Base-by-base conservation (phyloP, 768 basidiomycete genomes). In the Guyanaporus albipodus region DNA sequence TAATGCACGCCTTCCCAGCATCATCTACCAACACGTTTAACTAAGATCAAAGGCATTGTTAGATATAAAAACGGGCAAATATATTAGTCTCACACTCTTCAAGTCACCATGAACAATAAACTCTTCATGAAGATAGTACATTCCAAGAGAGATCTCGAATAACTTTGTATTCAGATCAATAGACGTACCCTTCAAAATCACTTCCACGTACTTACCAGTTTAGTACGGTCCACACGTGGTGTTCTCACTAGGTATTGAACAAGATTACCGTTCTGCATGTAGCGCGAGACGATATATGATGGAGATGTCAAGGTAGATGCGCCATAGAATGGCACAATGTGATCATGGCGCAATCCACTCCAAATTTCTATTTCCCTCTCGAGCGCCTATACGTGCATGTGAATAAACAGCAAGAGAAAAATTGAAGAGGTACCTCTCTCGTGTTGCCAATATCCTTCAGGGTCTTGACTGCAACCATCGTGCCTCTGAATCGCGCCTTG, bases 1-100 rank as follows among this genome's bases (percentile, higher is more conserved):
- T 55, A 18, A 70, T 52, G 38, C 62, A 51, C 5, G 64, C 67
- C 17, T 66, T 57, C 11, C 53, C 53, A 7, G 52, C 38, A 50
- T 68, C 67, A 34, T 64, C 58, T 24, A 70, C 56, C 5, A 70
- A 50, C 8, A 70, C 57, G 34, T 68, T 70, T 2, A 56, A 52
- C 69, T 70, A 11, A 12, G 31, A 32, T 6, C 14, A 9, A 2
- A 11, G 1, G 7, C 7, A 9, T 33, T n/a, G n/a, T 33, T 21
- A 44, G 43, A 8, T 8, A 21, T 18, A 27, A 17, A 21, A 21
- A 32, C 3, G 1, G 5, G 21, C 8, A 19, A 36, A 26, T 8
- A 14, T 1, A 24, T 17, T 21, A 8, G 5, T 43, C 60, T 23
- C 36, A 64, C 63, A 4, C 57, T 57, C 48, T 64, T 64, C 19